A percentile compares a stretch with the other conserved stretches of the same genome.
Evolutionary conservation across 2,329 filamentous ascomycete species (phyloP).

Genomic region (Aspergillus ruber): DNA sequence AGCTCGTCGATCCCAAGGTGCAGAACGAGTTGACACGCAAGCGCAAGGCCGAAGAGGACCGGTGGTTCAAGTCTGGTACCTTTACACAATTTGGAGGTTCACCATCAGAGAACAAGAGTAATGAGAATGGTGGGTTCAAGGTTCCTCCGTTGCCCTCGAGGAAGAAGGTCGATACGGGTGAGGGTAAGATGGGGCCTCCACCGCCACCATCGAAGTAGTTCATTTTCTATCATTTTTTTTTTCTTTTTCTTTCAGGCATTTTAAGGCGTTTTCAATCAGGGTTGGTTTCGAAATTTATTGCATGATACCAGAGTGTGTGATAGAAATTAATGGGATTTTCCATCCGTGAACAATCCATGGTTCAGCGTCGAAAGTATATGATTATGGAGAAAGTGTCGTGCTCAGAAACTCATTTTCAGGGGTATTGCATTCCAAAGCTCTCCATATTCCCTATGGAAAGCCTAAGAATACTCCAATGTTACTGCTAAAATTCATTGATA

Average conservation of each 20-base stretch:
- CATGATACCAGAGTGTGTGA: slow-evolving; percentile 19
- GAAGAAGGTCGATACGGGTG: slow-evolving; percentile 66
- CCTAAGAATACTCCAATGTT: too few relatives aligned
- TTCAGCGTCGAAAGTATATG: too few relatives aligned
- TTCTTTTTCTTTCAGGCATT: slow-evolving; percentile 11
- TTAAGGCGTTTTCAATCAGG: slow-evolving; percentile 11
- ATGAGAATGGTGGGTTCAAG: slow-evolving; percentile 65
- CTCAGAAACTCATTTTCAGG: too few relatives aligned
- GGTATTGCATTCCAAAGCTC: too few relatives aligned
- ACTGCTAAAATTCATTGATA: too few relatives aligned
- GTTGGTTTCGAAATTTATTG: slow-evolving; percentile 4
- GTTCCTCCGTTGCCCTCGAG: slow-evolving; percentile 66
- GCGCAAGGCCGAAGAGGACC: slow-evolving; percentile 86
- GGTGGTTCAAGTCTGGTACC: slow-evolving; percentile 95
- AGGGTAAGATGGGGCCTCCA: slow-evolving; percentile 48
- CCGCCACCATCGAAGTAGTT: slow-evolving; percentile 24
- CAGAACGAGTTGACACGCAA: slow-evolving; percentile 83
- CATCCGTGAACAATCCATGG: too few relatives aligned
- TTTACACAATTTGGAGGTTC: slow-evolving; percentile 72
- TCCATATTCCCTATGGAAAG: too few relatives aligned
- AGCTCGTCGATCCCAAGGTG: slow-evolving; percentile 89
- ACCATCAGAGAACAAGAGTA: slow-evolving; percentile 6
- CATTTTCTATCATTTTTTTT: slow-evolving; percentile 11
- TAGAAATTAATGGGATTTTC: background rate
- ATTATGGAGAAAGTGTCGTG: too few relatives aligned